Evolutionary conservation across 306 rosid species (phyloP), one percentile per base, ranked within the genome.

Genomic region (Rosa persica): DNA sequence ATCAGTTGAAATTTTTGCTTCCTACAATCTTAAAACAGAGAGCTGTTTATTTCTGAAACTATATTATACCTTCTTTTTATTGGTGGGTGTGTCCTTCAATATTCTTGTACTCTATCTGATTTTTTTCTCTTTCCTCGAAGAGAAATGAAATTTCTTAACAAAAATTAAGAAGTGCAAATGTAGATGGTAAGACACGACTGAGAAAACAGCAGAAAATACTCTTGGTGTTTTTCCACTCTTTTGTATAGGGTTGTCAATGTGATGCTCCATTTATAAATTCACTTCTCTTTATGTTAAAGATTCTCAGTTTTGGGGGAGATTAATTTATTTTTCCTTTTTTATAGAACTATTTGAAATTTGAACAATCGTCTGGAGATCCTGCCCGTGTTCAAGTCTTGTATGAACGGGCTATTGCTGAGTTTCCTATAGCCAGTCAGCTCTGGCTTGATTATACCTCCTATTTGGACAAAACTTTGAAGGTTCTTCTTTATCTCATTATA

Each of bases 401-500:
- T 76, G 99, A 93, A 81, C 91, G 99, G 38, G 93, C 98, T 80
- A 80, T 91, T 72, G 40, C 97, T 19, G 98, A 91, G 73, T 92
- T 95, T 60, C 98, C 99, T 62, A 61, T 95, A 77, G 79, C 93
- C 30, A 80, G 86, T 70, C 93, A 91, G 83, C 87, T 95, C 27
- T 93, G 99, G 99, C 88, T 93, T 80, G 97, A 89, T 81, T 95
- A 92, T 81, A 85, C 99, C 79, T 80, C 69, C 30, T 85, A 92
- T 76, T 81, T 95, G 88, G 99, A 95, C 82, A 89, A 83, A 84
- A 95, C 92, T 47, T 81, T 93, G 85, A 95, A 95, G 99, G 98
- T 94, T 89, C 76, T 49, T 67, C 64, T 70, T 54, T 72, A 16
- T 58, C 55, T 8, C 65, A 44, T 58, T 60, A 60, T 64, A 39